Conservation (phyloP, 2,329 filamentous ascomycete genomes). For the Colletotrichum somersetense region DNA sequence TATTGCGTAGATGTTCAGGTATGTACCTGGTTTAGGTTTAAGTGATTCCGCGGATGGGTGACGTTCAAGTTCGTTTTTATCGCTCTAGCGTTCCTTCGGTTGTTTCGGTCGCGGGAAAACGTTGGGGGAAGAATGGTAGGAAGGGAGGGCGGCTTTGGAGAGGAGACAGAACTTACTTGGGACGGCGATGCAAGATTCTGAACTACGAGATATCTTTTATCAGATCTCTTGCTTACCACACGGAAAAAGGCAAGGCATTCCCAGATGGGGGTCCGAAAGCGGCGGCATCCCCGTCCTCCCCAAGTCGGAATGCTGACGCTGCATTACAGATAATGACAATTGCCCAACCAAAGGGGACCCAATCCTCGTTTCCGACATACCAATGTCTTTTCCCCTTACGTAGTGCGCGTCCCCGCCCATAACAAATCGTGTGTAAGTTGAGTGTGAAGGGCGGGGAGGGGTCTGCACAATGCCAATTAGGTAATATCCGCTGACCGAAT, state of each 20-base stretch:
- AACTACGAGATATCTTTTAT: slow-evolving; percentile 8
- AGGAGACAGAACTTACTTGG: not conserved
- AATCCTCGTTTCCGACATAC: slow-evolving; percentile 12
- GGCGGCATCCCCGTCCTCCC: slow-evolving; percentile 12
- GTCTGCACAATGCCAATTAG: slow-evolving; percentile 16
- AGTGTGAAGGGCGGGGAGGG: not conserved
- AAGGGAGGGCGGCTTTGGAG: not conserved
- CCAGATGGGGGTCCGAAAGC: slow-evolving; percentile 36
- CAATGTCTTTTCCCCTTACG: not conserved
- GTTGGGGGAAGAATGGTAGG: not conserved
- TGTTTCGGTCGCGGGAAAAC: not conserved
- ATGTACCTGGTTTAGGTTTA: not conserved
- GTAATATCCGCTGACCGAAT: slow-evolving; percentile 17
- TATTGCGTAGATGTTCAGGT: slow-evolving; percentile 11
- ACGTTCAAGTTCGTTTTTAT: not conserved
- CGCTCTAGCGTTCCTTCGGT: not conserved
- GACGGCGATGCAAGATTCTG: slow-evolving; percentile 25
- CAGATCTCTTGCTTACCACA: slow-evolving; percentile 33
- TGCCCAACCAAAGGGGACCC: slow-evolving; percentile 27
- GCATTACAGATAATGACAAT: slow-evolving; percentile 15
- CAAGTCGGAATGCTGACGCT: slow-evolving; percentile 23
- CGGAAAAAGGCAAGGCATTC: not conserved
- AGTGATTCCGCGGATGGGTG: slow-evolving; percentile 9
- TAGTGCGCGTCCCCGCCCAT: slow-evolving; percentile 2
- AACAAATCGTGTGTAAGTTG: not conserved